Evolutionary conservation across 1,139 yeast genomes (phyloP).

Genomic region (Lodderomyces elongisporus): DNA sequence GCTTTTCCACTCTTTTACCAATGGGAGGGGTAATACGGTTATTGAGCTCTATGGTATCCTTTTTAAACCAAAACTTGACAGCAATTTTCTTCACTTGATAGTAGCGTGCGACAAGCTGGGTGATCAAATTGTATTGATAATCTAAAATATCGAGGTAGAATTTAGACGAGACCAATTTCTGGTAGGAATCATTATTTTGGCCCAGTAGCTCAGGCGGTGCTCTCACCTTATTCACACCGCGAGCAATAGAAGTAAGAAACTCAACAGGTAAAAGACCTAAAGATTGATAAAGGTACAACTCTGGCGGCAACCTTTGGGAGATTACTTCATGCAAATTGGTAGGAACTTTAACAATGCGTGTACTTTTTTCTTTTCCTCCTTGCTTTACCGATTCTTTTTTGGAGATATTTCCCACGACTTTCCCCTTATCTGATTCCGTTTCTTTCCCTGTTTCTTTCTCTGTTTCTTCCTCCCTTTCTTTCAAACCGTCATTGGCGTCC

Average conservation of each 20-base stretch:
- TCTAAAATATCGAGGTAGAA: conserved; percentile 49
- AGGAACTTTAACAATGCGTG: conserved; percentile 48
- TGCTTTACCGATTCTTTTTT: no score
- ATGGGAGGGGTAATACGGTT: conserved; percentile 48
- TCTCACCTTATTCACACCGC: conserved; percentile 59
- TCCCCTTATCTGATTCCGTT: conserved; percentile 1
- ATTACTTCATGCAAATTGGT: conserved; percentile 77
- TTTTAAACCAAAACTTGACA: conserved; percentile 58
- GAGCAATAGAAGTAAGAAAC: conserved; percentile 62
- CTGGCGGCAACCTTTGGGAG: conserved; percentile 85
- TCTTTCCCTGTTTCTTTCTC: not conserved
- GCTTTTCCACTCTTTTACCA: conserved; percentile 25
- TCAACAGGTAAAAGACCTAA: conserved; percentile 69
- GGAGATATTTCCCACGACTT: no score
- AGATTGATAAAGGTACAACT: conserved; percentile 74
- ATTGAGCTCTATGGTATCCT: conserved; percentile 41
- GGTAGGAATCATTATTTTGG: conserved; percentile 52
- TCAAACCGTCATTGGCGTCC: not conserved
- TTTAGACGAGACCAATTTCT: conserved; percentile 44
- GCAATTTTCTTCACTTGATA: conserved; percentile 71
- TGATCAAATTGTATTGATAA: conserved; percentile 60
- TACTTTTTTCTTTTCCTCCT: no score
- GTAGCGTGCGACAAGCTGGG: conserved; percentile 75
- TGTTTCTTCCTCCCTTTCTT: not conserved
- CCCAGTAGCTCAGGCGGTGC: conserved; percentile 60